phyloP scores from a whole-genome alignment of 2,329 filamentous ascomycete species.

The Calonectria pauciramosa region DNA sequence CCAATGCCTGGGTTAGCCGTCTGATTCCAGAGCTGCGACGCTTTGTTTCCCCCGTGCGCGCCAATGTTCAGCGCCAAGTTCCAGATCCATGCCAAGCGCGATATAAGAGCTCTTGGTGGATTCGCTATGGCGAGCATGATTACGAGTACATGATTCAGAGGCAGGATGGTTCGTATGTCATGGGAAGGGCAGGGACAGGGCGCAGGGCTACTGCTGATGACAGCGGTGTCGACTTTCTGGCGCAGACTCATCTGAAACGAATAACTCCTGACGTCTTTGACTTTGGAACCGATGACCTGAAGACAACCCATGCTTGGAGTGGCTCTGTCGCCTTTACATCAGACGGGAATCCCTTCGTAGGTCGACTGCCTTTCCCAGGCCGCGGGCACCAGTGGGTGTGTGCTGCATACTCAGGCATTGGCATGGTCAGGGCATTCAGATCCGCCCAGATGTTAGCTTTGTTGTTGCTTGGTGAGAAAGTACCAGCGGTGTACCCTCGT shows the following conservation, averaged over 20 bases:
- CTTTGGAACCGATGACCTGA: constrained; percentile 8
- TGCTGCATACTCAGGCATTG: constrained; percentile 32
- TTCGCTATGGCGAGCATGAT: constrained; percentile 37
- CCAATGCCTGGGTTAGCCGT: constrained; percentile 44
- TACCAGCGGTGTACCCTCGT: too few relatives aligned
- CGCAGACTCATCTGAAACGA: constrained; percentile 29
- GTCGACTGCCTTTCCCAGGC: constrained; percentile 19
- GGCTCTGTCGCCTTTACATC: constrained; percentile 37
- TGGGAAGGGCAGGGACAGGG: constrained; percentile 35
- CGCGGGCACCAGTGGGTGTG: constrained; percentile 34
- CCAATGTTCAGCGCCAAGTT: constrained; percentile 22
- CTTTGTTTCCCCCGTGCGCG: constrained; percentile 20
- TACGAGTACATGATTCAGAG: constrained; percentile 44
- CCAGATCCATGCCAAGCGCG: too few relatives aligned
- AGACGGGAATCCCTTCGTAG: constrained; percentile 22
- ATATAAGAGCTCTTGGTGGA: constrained; percentile 28
- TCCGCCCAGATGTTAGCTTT: too few relatives aligned
- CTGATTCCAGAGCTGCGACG: constrained; percentile 40
- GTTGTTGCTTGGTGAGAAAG: too few relatives aligned
- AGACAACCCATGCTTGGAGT: constrained; percentile 29
- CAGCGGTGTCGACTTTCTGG: constrained; percentile 26
- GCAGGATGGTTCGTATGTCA: constrained; percentile 31
- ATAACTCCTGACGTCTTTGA: too few relatives aligned
- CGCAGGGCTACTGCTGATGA: constrained; percentile 33
- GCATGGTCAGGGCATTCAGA: constrained; percentile 37